Conservation (phyloP, 1,139 yeast species). For the Lodderomyces margitis region DNA sequence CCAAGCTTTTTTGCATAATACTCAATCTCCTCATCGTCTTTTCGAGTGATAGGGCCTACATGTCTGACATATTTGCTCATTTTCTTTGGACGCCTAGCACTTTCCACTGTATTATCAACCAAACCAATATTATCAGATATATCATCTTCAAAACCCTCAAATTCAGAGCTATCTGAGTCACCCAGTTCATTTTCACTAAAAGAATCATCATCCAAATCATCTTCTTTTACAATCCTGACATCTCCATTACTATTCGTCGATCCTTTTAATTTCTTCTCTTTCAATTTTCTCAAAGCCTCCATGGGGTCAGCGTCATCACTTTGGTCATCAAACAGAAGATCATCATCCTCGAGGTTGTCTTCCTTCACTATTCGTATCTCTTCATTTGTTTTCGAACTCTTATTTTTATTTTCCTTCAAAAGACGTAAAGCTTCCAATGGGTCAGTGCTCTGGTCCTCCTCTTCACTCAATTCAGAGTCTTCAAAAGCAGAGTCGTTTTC, state of each 20-base stretch:
- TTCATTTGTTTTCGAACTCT: conserved; percentile 3
- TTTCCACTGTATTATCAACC: conserved; percentile 27
- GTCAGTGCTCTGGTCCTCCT: conserved; percentile 17
- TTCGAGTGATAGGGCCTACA: conserved; percentile 29
- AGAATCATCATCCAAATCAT: conserved; percentile 26
- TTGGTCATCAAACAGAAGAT: conserved; percentile 11
- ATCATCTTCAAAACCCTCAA: conserved; percentile 17
- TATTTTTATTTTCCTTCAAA: conserved; percentile 11
- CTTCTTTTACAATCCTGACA: conserved; percentile 27
- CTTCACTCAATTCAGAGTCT: conserved; percentile 16
- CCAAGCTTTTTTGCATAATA: conserved; percentile 84
- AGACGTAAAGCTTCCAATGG: conserved; percentile 31
- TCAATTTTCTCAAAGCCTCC: conserved; percentile 22
- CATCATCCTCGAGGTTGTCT: conserved; percentile 21
- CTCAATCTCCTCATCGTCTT: conserved; percentile 76
- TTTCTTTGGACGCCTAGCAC: too few species aligned
- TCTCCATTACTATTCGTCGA: background rate
- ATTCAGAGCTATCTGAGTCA: conserved; percentile 9
- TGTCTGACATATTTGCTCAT: conserved; percentile 7
- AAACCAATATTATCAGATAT: conserved; percentile 13
- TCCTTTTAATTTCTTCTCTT: conserved; percentile 9
- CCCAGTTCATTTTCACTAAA: conserved; percentile 15
- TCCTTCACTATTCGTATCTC: conserved; percentile 23
- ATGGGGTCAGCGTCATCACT: conserved; percentile 28
- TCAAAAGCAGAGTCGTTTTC: conserved; percentile 12